phyloP scores from a whole-genome alignment of 108 stramenopile species.

The Cylindrotheca fusiformis region DNA sequence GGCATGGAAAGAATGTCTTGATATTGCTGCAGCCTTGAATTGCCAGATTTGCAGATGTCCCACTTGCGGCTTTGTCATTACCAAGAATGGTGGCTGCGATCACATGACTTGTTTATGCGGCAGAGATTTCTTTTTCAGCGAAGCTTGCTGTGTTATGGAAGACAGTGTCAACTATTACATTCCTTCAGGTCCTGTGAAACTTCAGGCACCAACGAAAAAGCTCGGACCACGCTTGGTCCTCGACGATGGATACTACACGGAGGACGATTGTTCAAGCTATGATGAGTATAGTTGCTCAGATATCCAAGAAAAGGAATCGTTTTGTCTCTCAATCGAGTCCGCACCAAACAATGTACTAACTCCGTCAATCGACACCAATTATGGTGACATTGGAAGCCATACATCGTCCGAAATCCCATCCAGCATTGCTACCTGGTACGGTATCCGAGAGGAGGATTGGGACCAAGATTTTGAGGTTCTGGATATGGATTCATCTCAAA shows the following conservation, averaged over 20 bases:
- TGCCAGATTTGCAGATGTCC: conserved; percentile 7
- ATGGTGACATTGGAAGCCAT: neutral
- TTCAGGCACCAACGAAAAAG: neutral
- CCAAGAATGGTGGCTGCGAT: conserved; percentile 27
- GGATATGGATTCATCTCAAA: neutral
- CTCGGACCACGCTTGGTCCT: neutral
- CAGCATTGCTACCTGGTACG: conserved; percentile 68
- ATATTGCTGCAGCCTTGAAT: neutral
- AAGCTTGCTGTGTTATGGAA: neutral
- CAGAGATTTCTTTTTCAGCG: neutral
- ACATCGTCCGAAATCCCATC: conserved; percentile 51
- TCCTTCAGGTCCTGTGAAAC: neutral
- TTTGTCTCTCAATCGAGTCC: no score
- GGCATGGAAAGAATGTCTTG: neutral
- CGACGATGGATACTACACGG: no score
- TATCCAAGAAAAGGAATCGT: neutral
- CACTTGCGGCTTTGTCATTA: conserved; percentile 16
- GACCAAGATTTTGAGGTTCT: neutral
- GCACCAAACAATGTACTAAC: no score
- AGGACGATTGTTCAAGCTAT: neutral
- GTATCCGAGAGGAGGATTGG: conserved; percentile 38
- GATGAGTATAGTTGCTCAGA: neutral
- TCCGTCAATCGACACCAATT: neutral
- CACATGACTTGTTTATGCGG: conserved; percentile 27
- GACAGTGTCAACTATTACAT: neutral